A percentile compares a stretch with the other conserved stretches of the same genome.
These are phyloP conservation scores for Fusarium albosuccineum DNA, from an alignment of 2,329 filamentous ascomycete species.

Conservation along the genomic window DNA sequence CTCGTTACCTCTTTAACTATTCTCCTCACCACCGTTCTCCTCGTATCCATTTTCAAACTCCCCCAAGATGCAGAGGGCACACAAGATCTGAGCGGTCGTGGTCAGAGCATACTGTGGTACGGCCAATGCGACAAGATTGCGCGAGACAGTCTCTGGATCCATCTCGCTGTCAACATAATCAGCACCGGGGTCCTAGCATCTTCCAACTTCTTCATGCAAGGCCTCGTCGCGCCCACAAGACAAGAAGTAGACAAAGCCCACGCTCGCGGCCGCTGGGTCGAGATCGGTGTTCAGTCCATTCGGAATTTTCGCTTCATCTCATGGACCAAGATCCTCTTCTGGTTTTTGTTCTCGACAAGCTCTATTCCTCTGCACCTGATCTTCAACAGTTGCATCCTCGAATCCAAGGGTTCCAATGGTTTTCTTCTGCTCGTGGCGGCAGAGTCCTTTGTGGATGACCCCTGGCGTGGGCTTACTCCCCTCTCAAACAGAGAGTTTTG, in stretches of 20 bases:
- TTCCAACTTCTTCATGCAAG: constrained; percentile 48
- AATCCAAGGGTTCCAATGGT: constrained; percentile 28
- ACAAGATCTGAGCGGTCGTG: not conserved
- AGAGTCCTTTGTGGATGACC: not conserved
- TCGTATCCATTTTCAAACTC: too few relatives aligned
- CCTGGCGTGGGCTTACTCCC: constrained; percentile 7
- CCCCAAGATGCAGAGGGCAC: too few relatives aligned
- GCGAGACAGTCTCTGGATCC: constrained; percentile 24
- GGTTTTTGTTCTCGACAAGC: constrained; percentile 16
- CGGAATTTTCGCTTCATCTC: constrained; percentile 32
- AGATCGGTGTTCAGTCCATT: constrained; percentile 42
- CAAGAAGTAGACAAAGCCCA: constrained; percentile 46
- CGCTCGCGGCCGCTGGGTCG: constrained; percentile 25
- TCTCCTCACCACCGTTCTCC: too few relatives aligned
- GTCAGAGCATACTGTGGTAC: constrained; percentile 16
- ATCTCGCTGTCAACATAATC: constrained; percentile 33
- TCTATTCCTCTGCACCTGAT: constrained; percentile 28
- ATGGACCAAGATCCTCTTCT: constrained; percentile 19
- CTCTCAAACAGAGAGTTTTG: too few relatives aligned
- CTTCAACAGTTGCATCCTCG: constrained; percentile 24
- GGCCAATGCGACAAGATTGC: constrained; percentile 9
- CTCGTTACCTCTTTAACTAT: too few relatives aligned
- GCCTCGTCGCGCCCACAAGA: constrained; percentile 51
- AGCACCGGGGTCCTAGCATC: constrained; percentile 41
- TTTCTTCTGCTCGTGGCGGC: constrained; percentile 22